These are phyloP conservation scores for Cryphonectria parasitica DNA, from an alignment of 2,329 filamentous ascomycete genomes.

Conservation along the genomic window DNA sequence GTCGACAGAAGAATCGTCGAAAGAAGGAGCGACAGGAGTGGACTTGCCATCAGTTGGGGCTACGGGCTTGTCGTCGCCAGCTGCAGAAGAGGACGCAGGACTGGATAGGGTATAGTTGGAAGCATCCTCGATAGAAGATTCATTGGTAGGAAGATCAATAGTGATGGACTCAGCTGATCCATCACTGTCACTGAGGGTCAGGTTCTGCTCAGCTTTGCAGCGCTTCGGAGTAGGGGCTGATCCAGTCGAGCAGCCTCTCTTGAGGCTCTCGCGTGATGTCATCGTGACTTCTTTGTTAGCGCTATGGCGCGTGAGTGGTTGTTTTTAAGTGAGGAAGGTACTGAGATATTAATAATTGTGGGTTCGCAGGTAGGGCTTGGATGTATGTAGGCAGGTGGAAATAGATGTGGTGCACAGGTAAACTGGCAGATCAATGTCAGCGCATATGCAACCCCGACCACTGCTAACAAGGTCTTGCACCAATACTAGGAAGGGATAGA, in stretches of 20 bases:
- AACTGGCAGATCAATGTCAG: too few relatives aligned
- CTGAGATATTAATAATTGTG: neutral
- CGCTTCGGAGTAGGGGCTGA: neutral
- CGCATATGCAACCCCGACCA: too few relatives aligned
- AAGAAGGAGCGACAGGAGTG: neutral
- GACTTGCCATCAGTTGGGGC: neutral
- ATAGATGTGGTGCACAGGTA: too few relatives aligned
- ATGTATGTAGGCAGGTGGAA: neutral
- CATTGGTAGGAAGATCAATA: neutral
- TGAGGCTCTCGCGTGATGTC: neutral
- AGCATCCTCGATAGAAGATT: neutral
- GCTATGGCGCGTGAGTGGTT: too few relatives aligned
- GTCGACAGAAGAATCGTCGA: neutral
- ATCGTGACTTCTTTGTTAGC: neutral
- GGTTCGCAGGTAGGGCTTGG: neutral
- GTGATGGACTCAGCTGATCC: neutral
- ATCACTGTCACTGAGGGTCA: neutral
- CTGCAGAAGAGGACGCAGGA: neutral
- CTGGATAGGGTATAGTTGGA: neutral
- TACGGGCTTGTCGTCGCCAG: neutral
- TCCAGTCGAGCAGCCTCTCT: neutral
- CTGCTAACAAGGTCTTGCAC: too few relatives aligned
- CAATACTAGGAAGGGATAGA: too few relatives aligned
- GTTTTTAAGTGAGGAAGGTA: neutral
- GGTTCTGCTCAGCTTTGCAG: neutral